Evolutionary conservation across 2,329 filamentous ascomycete species (phyloP).

Genomic region (Biscogniauxia mediterranea): DNA sequence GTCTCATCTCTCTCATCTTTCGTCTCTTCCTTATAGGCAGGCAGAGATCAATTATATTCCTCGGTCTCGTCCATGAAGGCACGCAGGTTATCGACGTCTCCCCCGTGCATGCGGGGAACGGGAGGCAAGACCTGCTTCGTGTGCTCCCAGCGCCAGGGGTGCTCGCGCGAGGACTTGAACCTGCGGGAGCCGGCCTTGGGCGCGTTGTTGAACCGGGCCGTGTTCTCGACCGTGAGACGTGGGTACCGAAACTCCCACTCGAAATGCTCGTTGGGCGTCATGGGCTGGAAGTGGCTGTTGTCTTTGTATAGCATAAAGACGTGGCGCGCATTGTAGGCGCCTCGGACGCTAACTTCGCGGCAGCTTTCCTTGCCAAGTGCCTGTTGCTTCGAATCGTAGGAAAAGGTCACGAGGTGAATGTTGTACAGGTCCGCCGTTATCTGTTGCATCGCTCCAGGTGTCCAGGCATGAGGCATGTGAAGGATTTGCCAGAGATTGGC

Average conservation of each 20-base stretch:
- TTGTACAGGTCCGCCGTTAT: constrained; percentile 36
- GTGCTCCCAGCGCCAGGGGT: constrained; percentile 29
- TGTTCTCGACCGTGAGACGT: constrained; percentile 25
- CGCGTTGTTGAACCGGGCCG: constrained; percentile 20
- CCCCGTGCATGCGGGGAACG: constrained; percentile 21
- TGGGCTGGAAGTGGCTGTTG: constrained; percentile 32
- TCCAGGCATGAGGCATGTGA: constrained; percentile 31
- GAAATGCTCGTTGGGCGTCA: constrained; percentile 32
- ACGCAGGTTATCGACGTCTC: constrained; percentile 10
- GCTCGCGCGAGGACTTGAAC: constrained; percentile 7
- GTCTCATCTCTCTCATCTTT: not conserved
- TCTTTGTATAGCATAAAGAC: constrained; percentile 30
- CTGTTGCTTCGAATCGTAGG: constrained; percentile 7
- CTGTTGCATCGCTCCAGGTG: constrained; percentile 28
- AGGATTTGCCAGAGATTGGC: constrained; percentile 34
- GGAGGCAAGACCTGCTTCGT: constrained; percentile 21
- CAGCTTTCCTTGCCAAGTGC: constrained; percentile 9
- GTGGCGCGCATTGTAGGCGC: constrained; percentile 34
- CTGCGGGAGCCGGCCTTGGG: constrained; percentile 17
- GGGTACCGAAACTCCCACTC: constrained; percentile 35
- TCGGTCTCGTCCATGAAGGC: constrained; percentile 2
- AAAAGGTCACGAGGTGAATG: constrained; percentile 33
- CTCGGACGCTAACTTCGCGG: constrained; percentile 28
- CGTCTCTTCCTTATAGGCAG: not conserved
- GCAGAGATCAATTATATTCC: not conserved